These are phyloP conservation scores for Darksidea phi DNA, from an alignment of 495 filamentous ascomycete genomes.

Conservation along the genomic window DNA sequence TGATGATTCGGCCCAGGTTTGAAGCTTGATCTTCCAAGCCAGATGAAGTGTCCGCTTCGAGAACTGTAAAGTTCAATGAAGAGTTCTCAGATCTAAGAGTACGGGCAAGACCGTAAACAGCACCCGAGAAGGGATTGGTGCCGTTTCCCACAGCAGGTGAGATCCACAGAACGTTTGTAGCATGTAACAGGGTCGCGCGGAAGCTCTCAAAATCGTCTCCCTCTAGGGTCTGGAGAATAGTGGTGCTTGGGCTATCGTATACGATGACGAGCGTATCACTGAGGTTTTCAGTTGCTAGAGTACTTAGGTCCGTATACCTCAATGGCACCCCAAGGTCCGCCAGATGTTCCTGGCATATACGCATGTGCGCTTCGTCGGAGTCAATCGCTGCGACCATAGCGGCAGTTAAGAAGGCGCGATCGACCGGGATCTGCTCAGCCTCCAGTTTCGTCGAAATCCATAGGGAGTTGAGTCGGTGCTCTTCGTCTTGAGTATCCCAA, in stretches of 20 bases:
- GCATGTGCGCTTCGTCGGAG: not conserved
- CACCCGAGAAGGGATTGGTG: not conserved
- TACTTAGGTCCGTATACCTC: not conserved
- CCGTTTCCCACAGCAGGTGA: not conserved
- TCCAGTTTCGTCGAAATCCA: conserved; percentile 6
- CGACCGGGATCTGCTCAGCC: not conserved
- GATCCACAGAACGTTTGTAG: conserved; percentile 2
- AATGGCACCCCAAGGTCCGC: not conserved
- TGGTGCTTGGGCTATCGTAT: not conserved
- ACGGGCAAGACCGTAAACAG: not conserved
- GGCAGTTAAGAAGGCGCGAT: not conserved
- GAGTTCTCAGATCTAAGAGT: not conserved
- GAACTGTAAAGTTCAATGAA: not conserved
- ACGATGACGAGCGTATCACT: not conserved
- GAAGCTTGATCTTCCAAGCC: not conserved
- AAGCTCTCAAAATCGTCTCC: not conserved
- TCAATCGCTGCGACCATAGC: not conserved
- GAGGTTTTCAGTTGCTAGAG: not conserved
- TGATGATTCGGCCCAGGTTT: not conserved
- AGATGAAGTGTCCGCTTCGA: not conserved
- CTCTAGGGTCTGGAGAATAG: not conserved
- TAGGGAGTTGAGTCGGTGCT: not conserved
- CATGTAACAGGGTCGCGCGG: not conserved
- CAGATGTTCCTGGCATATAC: not conserved
- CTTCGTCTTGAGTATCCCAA: not conserved